Base-by-base conservation (phyloP, 2,329 filamentous ascomycete species). In the Penicillium janthinellum region DNA sequence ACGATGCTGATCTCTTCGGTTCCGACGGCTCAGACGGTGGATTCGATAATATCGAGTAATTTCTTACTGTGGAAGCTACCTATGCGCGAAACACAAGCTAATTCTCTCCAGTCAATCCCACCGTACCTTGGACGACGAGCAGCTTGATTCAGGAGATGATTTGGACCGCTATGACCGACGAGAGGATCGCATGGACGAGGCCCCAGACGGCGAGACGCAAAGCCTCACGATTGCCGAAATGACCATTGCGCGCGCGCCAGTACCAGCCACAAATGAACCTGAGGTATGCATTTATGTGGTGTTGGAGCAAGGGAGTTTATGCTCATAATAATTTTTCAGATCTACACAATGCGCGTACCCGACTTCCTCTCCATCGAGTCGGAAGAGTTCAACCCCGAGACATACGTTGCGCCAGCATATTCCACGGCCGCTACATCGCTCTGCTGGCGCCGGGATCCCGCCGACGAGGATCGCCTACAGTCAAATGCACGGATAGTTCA, bases 361-460 rank as follows among this genome's bases (percentile, higher is more conserved):
- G 79, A 81, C 49, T 88, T 88, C 71, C 78, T 89, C 44, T 82
- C 83, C 11, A 77, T 89, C 58, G 85, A 88, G 60, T 83, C 85
- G 4, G 83, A 83, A 69, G 81, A 83, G 57, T 90, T 86, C 78
- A 81, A 83, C 64, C 82, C 82, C 38, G 82, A 83, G 62, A 86
- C 80, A 41, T 89, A 88, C 72, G 82, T 85, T 68, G 81, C 82
- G 47, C 86, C 86, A 3, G 81, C 86, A 34, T 89, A 84, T 76
- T 83, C 85, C 56, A 87, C 86, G 11, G 86, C 87, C 41, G 82
- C 86, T 56, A 86, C 84, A 22, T 88, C 87, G 0, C 78, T 89
- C 31, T 86, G 87, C 67, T 89, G 87, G 86, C 84, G 87, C 54
- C 83, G 83, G 67, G 86, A 86, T 49, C 86, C 86, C n/a, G 82